Base-by-base conservation (phyloP, 805 yeast genomes). In the Candida sphagnicola region DNA sequence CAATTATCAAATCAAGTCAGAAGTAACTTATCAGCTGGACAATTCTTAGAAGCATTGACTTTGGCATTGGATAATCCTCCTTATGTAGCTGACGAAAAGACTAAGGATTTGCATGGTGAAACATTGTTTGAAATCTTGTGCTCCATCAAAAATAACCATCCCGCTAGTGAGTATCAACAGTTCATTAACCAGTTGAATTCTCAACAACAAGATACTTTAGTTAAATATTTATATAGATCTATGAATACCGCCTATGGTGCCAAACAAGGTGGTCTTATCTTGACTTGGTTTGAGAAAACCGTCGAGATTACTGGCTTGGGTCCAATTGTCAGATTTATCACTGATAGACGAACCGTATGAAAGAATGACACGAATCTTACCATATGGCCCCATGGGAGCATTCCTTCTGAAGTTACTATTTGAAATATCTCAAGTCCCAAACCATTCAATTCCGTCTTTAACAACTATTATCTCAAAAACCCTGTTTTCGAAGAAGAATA, bases 231-330 rank as follows among this genome's bases (percentile, higher is more conserved):
- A 38, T 93, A 90, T 64, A 83, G 82, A 53, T 88, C 88, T 21
- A 88, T 93, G 95, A 68, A 80, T 32, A 65, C 81, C 8, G 74
- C 81, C 21, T 80, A 78, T 48, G 90, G 93, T 8, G 86, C 87
- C 47, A 85, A 83, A 51, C 88, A 82, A 46, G 95, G 96, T 14
- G 95, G 95, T 34, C 72, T 82, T 34, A 61, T 93, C 49, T 75
- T 93, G 50, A 78, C 83, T 23, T 93, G 99, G 99, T 87, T 83
- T 57, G 97, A 91, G 50, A 89, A 88, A 63, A 77, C 91, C 14
- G 81, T 87, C 26, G 95, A 84, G 44, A 66, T 77, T 15, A 78
- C 90, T 12, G 98, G 98, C 14, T 81, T 84, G 56, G 96, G 95
- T 10, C 85, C 95, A 31, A 82, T 93, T 49, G 85, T 85, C 36